Percentiles rank a stretch among this genome's conserved stretches.
Conservation (phyloP, 2,329 filamentous ascomycete genomes). For the Colletotrichum simmondsii region DNA sequence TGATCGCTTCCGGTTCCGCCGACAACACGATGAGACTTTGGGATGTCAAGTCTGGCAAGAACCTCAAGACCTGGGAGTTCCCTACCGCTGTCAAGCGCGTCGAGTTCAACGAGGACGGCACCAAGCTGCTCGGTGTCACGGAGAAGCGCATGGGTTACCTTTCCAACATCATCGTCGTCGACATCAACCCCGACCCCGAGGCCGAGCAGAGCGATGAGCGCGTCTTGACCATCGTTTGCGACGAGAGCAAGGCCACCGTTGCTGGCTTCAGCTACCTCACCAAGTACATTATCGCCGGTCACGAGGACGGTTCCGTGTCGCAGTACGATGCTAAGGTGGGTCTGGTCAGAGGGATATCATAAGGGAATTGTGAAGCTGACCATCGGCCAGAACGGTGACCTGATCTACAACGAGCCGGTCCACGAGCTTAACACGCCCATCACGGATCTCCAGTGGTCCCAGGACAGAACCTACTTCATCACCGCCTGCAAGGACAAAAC, state of each 20-base stretch:
- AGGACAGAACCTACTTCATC: conserved; percentile 97
- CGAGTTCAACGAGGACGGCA: conserved; percentile 96
- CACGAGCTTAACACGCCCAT: conserved; percentile 88
- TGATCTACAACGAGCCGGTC: conserved; percentile 81
- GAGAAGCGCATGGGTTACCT: conserved; percentile 99
- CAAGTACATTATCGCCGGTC: conserved; percentile 97
- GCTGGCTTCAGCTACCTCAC: conserved; percentile 95
- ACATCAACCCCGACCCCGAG: conserved; percentile 85
- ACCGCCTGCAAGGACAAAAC: conserved; percentile 98
- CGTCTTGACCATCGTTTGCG: conserved; percentile 87
- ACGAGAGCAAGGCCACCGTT: conserved; percentile 96
- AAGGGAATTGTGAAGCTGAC: conserved; percentile 25
- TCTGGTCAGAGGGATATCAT: not conserved
- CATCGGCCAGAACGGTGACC: conserved; percentile 75
- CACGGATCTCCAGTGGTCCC: conserved; percentile 94
- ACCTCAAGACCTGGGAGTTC: conserved; percentile 98
- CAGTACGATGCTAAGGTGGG: conserved; percentile 89
- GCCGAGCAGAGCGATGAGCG: conserved; percentile 88
- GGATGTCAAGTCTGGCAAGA: conserved; percentile 93
- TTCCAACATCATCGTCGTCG: conserved; percentile 91
- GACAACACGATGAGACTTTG: conserved; percentile 98
- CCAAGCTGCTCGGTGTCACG: conserved; percentile 89
- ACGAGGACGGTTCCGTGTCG: conserved; percentile 94
- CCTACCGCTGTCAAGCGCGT: conserved; percentile 96
- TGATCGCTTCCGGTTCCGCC: conserved; percentile 94